Evolutionary conservation across 176 grass and related monocot genomes (phyloP), one percentile per base, ranked within the genome.

Genomic region (Musa itinerans): DNA sequence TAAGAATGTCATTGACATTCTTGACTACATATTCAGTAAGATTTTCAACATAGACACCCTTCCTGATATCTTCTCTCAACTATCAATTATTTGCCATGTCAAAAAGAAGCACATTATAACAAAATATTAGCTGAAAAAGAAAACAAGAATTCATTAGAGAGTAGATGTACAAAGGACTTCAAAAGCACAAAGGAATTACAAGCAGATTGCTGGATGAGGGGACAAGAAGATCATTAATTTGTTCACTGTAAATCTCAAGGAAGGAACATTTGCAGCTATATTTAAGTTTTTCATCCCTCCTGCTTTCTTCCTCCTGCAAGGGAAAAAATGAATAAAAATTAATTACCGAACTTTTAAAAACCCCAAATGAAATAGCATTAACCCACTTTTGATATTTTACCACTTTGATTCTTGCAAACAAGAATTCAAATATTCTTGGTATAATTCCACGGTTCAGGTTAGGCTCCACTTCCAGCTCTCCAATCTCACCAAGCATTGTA

Each of bases 161-260:
- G 26, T 27, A 63, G 29, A 24, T 11, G 79, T 14, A 74, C 68
- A 68, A 49, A 17, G 59, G 84, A 64, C 62, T 53, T 55, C 48
- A 80, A 74, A 50, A 52, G 29, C 9, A 16, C 72, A 52, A 53
- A 71, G 65, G 25, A 54, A 74, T 50, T 78, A 92, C 92, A 83
- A 88, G 92, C 84, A 96, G 93, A 87, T 92, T 88, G 50, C 76
- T 88, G 65, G 85, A 92, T 43, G 87, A 90, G 65, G 93, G 89
- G 53, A 90, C 93, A 58, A 96, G 90, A 29, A 96, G 87, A 90
- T 96, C 89, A 48, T 88, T 96, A 79, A 92, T 92, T 22, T 96
- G 93, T 82, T 96, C 93, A 87, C 90, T 96, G 68, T 96, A 96
- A 66, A 96, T 96, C 83, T 92, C 89, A 48, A 96, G 67, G 79